Percentiles rank a stretch among this genome's conserved stretches.
Evolutionary conservation across 331 rosid species (phyloP).

Genomic region (Acacia pycnantha): DNA sequence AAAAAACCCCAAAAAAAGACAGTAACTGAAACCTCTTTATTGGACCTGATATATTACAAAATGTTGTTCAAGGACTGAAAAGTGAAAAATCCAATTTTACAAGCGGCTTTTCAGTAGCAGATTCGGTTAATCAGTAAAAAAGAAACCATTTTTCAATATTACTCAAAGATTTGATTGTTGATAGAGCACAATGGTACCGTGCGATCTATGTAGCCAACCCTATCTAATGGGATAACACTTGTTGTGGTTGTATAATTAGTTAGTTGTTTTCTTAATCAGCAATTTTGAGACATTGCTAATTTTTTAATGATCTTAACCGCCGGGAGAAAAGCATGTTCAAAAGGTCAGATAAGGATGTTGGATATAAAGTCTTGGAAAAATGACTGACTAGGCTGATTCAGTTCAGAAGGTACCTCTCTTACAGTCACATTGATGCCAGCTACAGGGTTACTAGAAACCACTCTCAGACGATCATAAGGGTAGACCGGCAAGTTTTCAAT

Average conservation of each 20-base stretch:
- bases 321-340: conserved; percentile 6
- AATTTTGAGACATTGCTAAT: conserved; percentile 5
- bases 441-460: conserved; percentile 59
- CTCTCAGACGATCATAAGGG: conserved; percentile 65
- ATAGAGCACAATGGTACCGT: too few relatives aligned
- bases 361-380: not conserved
- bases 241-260: not conserved
- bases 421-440: conserved; percentile 64
- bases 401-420: conserved; percentile 75
- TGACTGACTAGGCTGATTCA: conserved; percentile 10
- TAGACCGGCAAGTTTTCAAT: conserved; percentile 33
- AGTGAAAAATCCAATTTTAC: not conserved
- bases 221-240: too few relatives aligned
- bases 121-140: not conserved
- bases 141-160: not conserved
- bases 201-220: too few relatives aligned
- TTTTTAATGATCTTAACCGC: conserved; percentile 10
- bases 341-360: not conserved
- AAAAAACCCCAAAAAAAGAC: not conserved
- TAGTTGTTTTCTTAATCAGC: not conserved
- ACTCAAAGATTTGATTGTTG: too few relatives aligned
- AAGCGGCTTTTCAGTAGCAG: not conserved
- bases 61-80: not conserved
- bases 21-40: not conserved
- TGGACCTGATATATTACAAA: not conserved